Evolutionary conservation across 768 basidiomycete species (phyloP), one percentile per base, ranked within the genome.

Genomic region (Rickenella mellea): DNA sequence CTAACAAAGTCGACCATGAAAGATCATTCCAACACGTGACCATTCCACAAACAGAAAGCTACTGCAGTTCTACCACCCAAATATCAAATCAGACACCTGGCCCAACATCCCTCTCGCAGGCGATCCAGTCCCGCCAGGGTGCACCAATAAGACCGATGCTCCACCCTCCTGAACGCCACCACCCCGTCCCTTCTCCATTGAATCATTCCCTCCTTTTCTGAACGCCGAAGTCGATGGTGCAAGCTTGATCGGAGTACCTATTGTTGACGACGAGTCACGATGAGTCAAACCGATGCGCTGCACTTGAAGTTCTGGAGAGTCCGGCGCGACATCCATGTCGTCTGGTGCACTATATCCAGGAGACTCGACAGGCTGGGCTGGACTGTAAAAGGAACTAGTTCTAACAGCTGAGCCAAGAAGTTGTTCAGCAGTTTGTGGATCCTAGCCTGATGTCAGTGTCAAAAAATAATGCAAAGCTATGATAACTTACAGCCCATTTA

Each of bases 31-130:
- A n/a, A n/a, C n/a, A n/a, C n/a, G n/a, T n/a, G n/a, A n/a, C n/a
- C n/a, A n/a, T n/a, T n/a, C n/a, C n/a, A n/a, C n/a, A n/a, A n/a
- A n/a, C n/a, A n/a, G n/a, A n/a, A n/a, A n/a, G n/a, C n/a, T n/a
- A n/a, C n/a, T n/a, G n/a, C 12, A 14, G 14, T 25, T 35, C 64
- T 75, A 88, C 84, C 84, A 88, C 12, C 84, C 84, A 55, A 86
- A 88, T 37, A 89, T 79, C 48, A 86, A 56, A 64, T 89, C 85
- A 10, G 80, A 79, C 40, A 88, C 76, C 59, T 84, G 83, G 11
- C 82, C 82, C 10, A 87, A 47, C 49, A 86, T 53, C 6, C 79
- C 70, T 55, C 78, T 86, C 2, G 57, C 49, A 27, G 49, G 51
- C 17, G 55, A 51, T 5, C 51, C 32, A 15, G 39, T 45, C 0